Conservation (phyloP, 805 yeast genomes). For the Yarrowia sp. region DNA sequence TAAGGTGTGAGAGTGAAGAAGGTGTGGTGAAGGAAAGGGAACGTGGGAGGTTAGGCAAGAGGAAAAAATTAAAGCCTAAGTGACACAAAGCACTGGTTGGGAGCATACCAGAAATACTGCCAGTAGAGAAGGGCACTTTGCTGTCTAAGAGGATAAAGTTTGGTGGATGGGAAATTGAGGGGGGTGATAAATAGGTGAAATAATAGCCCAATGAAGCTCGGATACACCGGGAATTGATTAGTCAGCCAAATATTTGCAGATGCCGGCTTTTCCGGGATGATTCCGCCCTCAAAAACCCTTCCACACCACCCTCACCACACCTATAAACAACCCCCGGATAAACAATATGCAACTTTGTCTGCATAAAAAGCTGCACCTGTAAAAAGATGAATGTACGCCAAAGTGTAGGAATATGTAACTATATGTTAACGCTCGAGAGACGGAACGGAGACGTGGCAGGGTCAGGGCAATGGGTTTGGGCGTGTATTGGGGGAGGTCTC, state of each 20-base stretch:
- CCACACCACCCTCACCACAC: no score
- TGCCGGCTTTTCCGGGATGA: no score
- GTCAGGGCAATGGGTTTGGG: not conserved
- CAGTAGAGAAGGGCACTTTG: no score
- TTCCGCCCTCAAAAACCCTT: no score
- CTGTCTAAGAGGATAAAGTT: no score
- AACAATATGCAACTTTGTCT: conserved; percentile 33
- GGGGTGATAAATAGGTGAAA: no score
- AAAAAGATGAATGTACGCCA: conserved; percentile 23
- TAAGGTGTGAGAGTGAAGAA: conserved; percentile 21
- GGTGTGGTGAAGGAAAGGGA: conserved; percentile 5
- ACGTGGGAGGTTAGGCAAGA: conserved; percentile 10
- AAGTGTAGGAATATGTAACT: conserved; percentile 25
- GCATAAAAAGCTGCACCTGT: conserved; percentile 26
- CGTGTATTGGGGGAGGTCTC: not conserved
- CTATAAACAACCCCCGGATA: conserved; percentile 28
- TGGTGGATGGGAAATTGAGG: no score
- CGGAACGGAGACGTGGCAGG: not conserved
- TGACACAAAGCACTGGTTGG: conserved; percentile 25
- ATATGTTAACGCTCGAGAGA: conserved; percentile 7
- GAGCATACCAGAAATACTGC: not conserved
- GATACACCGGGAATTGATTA: no score
- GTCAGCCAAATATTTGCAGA: no score
- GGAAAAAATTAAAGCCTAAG: conserved; percentile 24
- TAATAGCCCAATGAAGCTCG: no score